phyloP scores from a whole-genome alignment of 2,329 filamentous ascomycete genomes.

The Scedosporium minutisporum region DNA sequence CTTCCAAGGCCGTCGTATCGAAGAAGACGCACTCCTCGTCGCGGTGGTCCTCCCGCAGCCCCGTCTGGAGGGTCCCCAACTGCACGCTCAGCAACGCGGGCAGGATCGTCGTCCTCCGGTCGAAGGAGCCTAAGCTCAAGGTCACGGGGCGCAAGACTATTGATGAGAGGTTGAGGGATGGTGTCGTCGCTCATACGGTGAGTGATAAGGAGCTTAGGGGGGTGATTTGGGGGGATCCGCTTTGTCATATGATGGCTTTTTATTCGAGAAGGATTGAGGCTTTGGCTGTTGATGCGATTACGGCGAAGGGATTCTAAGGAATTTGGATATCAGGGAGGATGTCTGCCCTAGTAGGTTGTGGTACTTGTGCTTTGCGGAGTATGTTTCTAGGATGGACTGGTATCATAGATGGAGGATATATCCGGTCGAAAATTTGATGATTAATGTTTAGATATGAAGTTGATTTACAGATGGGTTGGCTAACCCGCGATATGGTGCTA shows the following conservation, averaged over 20 bases:
- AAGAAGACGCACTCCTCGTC: slow-evolving; percentile 11
- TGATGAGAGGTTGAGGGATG: slow-evolving; percentile 41
- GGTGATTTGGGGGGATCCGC: slow-evolving; percentile 72
- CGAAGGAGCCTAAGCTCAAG: slow-evolving; percentile 28
- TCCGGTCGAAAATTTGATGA: no score
- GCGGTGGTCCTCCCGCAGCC: not conserved
- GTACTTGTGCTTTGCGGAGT: no score
- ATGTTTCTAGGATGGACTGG: no score
- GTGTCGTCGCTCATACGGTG: slow-evolving; percentile 59
- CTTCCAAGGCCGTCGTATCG: not conserved
- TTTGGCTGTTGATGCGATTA: slow-evolving; percentile 50
- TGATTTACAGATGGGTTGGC: no score
- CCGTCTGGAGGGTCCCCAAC: slow-evolving; percentile 53
- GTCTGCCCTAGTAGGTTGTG: no score
- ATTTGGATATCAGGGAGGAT: no score
- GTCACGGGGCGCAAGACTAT: slow-evolving; percentile 36
- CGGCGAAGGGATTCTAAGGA: not conserved
- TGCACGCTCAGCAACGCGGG: slow-evolving; percentile 62
- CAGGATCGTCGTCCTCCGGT: slow-evolving; percentile 55
- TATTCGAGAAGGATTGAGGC: slow-evolving; percentile 64
- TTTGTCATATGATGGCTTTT: slow-evolving; percentile 70
- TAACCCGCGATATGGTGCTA: no score
- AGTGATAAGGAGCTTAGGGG: slow-evolving; percentile 58
- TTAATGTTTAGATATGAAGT: no score
- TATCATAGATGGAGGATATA: no score